These are phyloP conservation scores for Cyclotella kingstonii DNA, from an alignment of 108 stramenopile species.

Conservation along the genomic window DNA sequence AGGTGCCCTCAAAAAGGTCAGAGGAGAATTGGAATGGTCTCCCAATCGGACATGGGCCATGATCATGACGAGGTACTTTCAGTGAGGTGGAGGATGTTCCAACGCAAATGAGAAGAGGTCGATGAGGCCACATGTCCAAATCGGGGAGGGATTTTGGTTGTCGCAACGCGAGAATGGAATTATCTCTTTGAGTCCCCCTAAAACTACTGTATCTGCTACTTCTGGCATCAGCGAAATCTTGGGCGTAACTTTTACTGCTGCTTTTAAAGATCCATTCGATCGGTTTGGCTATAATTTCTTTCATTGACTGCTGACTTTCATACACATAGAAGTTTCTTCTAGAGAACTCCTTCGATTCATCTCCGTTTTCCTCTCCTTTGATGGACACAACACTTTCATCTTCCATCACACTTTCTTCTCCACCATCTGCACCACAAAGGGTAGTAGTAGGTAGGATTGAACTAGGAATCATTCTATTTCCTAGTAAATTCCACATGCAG, in stretches of 20 bases:
- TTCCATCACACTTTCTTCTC: slow-evolving; percentile 10
- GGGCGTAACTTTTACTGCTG: no score
- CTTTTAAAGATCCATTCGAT: no score
- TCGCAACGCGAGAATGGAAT: slow-evolving; percentile 13
- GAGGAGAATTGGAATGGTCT: slow-evolving; percentile 51
- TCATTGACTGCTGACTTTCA: no score
- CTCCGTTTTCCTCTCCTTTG: no score
- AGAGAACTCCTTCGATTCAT: no score
- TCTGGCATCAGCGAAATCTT: no score
- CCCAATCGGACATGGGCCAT: slow-evolving; percentile 29
- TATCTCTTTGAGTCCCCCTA: neutral
- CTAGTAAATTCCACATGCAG: slow-evolving; percentile 15
- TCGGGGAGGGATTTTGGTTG: slow-evolving; percentile 29
- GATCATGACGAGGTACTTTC: slow-evolving; percentile 24
- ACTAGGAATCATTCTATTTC: slow-evolving; percentile 1
- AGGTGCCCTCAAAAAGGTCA: slow-evolving; percentile 52
- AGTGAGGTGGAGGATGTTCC: slow-evolving; percentile 30
- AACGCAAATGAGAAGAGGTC: slow-evolving; percentile 44
- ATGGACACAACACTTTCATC: no score
- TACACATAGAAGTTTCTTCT: no score
- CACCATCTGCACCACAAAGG: neutral
- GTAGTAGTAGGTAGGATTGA: no score
- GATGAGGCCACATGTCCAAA: slow-evolving; percentile 39
- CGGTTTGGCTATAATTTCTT: no score
- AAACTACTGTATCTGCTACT: neutral